Percentiles rank a stretch among this genome's conserved stretches.
Evolutionary conservation across 441 rosid genomes (phyloP).

Genomic region (Macaranga tanarius): DNA sequence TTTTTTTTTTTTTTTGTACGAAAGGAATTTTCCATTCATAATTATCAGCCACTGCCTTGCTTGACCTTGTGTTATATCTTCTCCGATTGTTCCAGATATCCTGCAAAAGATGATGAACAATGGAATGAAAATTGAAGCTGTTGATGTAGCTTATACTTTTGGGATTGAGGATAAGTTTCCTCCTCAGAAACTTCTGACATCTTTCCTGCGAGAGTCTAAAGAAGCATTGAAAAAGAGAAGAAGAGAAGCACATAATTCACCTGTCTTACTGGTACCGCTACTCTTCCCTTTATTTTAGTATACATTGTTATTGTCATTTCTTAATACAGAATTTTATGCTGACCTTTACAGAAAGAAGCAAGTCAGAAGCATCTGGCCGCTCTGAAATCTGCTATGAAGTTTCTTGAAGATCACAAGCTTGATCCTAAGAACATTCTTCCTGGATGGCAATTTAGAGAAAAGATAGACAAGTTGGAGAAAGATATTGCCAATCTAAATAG

Average conservation of each 20-base stretch:
- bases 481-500: constrained; percentile 45
- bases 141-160: constrained; percentile 51
- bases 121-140: constrained; percentile 53
- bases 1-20: no score
- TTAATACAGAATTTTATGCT: constrained; percentile 11
- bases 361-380: constrained; percentile 45
- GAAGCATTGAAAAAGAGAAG: constrained; percentile 46
- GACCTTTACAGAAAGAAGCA: constrained; percentile 48
- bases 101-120: constrained; percentile 50
- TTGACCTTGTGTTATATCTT: constrained; percentile 6
- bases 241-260: constrained; percentile 36
- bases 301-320: constrained; percentile 6
- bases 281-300: not conserved
- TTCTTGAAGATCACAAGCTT: constrained; percentile 48
- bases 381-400: constrained; percentile 47
- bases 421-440: constrained; percentile 52
- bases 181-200: constrained; percentile 45
- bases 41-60: not conserved
- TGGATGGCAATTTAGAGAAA: constrained; percentile 53
- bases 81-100: constrained; percentile 41
- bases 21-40: not conserved
- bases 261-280: constrained; percentile 38
- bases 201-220: constrained; percentile 45
- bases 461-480: constrained; percentile 48
- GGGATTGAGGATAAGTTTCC: constrained; percentile 60